Conservation (phyloP, 2,329 filamentous ascomycete species). For the Sphaerostilbella broomeana region DNA sequence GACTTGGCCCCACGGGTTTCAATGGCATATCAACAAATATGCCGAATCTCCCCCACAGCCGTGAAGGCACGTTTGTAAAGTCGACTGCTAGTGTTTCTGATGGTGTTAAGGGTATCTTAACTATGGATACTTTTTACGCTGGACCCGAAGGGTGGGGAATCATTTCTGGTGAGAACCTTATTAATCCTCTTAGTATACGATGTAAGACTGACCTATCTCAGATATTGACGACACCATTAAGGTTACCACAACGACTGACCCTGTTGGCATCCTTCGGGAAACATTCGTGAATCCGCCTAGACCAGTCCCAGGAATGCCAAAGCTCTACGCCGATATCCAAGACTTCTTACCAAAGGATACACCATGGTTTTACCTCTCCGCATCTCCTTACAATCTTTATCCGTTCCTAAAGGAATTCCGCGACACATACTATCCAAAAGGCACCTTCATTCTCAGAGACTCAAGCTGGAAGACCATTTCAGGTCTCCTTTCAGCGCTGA, state of each 20-base stretch:
- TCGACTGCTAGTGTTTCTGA: conserved; percentile 44
- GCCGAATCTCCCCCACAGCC: conserved; percentile 38
- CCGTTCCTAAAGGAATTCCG: conserved; percentile 76
- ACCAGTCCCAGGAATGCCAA: conserved; percentile 74
- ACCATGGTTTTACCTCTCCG: conserved; percentile 88
- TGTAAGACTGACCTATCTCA: conserved; percentile 22
- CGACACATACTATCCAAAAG: conserved; percentile 61
- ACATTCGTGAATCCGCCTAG: conserved; percentile 74
- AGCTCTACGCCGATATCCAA: conserved; percentile 66
- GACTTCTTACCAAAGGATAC: conserved; percentile 48
- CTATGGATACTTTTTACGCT: conserved; percentile 68
- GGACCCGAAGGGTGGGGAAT: conserved; percentile 75
- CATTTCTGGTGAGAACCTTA: conserved; percentile 55
- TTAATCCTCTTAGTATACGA: neutral
- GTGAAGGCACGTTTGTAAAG: conserved; percentile 40
- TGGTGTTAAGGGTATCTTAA: conserved; percentile 47
- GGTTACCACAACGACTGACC: conserved; percentile 72
- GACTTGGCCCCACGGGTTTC: conserved; percentile 61
- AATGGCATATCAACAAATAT: conserved; percentile 66
- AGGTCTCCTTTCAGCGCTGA: conserved; percentile 72
- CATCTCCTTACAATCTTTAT: conserved; percentile 91
- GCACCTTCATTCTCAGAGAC: conserved; percentile 79
- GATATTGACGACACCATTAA: conserved; percentile 97
- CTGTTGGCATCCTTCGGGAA: conserved; percentile 70
- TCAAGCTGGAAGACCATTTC: conserved; percentile 78